These are phyloP conservation scores for Nakaseomyces kungkrabaensis DNA, from an alignment of 1,139 yeast species.

Conservation along the genomic window DNA sequence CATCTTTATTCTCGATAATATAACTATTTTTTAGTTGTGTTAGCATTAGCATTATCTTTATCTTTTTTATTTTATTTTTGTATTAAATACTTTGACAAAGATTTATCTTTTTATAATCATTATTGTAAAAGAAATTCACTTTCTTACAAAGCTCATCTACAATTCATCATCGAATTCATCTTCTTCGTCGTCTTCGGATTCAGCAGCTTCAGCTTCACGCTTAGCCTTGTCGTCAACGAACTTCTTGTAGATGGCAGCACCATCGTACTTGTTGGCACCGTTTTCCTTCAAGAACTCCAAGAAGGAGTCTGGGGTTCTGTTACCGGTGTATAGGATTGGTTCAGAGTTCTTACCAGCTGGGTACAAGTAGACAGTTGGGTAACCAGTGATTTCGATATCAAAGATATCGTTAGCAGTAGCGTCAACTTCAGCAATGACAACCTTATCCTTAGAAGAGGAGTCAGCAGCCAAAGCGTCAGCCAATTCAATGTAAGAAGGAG, in stretches of 20 bases:
- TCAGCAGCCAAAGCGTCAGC: slow-evolving; percentile 55
- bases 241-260: slow-evolving; percentile 32
- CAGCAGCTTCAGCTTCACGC: slow-evolving; percentile 21
- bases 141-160: slow-evolving; percentile 3
- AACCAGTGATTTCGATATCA: slow-evolving; percentile 71
- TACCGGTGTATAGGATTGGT: slow-evolving; percentile 61
- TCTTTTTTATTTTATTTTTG: too few species aligned
- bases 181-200: slow-evolving; percentile 15
- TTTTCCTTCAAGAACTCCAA: slow-evolving; percentile 57
- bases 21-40: too few species aligned
- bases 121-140: background rate
- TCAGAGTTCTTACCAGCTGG: slow-evolving; percentile 78
- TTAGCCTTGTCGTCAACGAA: slow-evolving; percentile 29
- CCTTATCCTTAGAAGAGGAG: slow-evolving; percentile 37
- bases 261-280: slow-evolving; percentile 54
- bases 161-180: slow-evolving; percentile 23
- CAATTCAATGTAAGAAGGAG: slow-evolving; percentile 84
- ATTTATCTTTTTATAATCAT: background rate
- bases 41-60: too few species aligned
- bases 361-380: slow-evolving; percentile 86
- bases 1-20: too few species aligned
- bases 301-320: slow-evolving; percentile 67
- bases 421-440: slow-evolving; percentile 77
- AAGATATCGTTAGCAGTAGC: slow-evolving; percentile 79
- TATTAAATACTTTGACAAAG: too few species aligned